These are phyloP conservation scores for Penicillium pancosmium DNA, from an alignment of 495 filamentous ascomycete species.

Conservation along the genomic window DNA sequence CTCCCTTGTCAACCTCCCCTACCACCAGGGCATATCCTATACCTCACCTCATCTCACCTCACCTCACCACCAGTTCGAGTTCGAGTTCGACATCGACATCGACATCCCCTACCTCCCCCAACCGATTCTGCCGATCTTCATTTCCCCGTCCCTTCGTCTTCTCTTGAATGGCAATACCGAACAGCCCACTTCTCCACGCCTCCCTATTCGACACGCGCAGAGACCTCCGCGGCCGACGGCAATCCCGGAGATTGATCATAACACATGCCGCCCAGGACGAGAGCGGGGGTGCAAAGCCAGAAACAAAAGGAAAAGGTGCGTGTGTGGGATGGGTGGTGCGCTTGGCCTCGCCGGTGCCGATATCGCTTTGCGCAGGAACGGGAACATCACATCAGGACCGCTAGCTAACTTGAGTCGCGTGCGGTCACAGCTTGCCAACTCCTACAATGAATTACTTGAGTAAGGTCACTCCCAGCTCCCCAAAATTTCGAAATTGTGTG, in stretches of 20 bases:
- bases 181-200: constrained; percentile 17
- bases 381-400: not conserved
- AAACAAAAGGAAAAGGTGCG: constrained; percentile 92
- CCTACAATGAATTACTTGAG: constrained; percentile 94
- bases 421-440: constrained; percentile 78
- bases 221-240: constrained; percentile 26
- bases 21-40: no score
- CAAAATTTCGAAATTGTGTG: not conserved
- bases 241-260: constrained; percentile 33
- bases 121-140: no score
- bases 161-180: constrained; percentile 33
- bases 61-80: constrained; percentile 2
- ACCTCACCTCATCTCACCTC: not conserved
- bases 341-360: no score
- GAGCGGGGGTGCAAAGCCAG: constrained; percentile 87
- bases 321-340: constrained; percentile 6
- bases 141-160: constrained; percentile 2
- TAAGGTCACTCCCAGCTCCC: constrained; percentile 40
- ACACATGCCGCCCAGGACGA: constrained; percentile 68
- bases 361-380: no score
- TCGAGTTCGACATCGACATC: no score
- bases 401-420: constrained; percentile 24
- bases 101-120: no score
- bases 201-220: constrained; percentile 30
- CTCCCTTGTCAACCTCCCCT: not conserved